Evolutionary conservation across 176 grass and related monocot genomes (phyloP), one percentile per base, ranked within the genome.

Genomic region (Triticum monococcum): DNA sequence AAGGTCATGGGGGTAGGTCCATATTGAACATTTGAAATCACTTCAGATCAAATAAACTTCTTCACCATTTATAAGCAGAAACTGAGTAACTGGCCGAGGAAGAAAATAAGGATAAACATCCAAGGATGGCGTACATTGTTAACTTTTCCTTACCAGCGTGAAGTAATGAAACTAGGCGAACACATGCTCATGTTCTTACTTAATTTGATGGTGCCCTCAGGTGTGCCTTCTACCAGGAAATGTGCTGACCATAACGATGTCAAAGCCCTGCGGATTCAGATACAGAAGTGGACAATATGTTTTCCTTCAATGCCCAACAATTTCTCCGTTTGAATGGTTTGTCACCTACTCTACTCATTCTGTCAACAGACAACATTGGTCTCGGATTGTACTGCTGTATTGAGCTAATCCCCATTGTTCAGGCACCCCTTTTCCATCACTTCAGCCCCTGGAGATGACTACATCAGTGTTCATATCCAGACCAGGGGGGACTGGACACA

Each of bases 261-360:
- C 90, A 9, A 98, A 98, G 69, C 97, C 97, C 7, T 87, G 94
- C 8, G 94, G 94, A 64, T 98, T 98, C 81, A 87, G 90, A 13
- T 98, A 98, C 72, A 87, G 87, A 81, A 98, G 97, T 20, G 97
- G 97, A 4, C 97, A 98, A 64, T 98, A 98, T 85, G 91, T 96
- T 32, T 96, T 96, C 68, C 87, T 98, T 75, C 91, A 98, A 72
- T 94, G 97, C 52, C 97, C 97, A 81, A 85, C 89, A 2, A 87
- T 98, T 85, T 98, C 97, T 76, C 88, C 97, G 45, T 96, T 96
- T 70, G 92, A 98, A 92, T 98, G 97, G 97, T 95, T 36, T 41
- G 41, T 45, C 79, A 17, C 24, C 17, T 87, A 3, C 25, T 70
- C 16, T 86, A 17, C 22, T 72, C 12, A 33, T 22, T 61, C 32